phyloP scores from a whole-genome alignment of 495 filamentous ascomycete genomes.

The Letharia columbiana region DNA sequence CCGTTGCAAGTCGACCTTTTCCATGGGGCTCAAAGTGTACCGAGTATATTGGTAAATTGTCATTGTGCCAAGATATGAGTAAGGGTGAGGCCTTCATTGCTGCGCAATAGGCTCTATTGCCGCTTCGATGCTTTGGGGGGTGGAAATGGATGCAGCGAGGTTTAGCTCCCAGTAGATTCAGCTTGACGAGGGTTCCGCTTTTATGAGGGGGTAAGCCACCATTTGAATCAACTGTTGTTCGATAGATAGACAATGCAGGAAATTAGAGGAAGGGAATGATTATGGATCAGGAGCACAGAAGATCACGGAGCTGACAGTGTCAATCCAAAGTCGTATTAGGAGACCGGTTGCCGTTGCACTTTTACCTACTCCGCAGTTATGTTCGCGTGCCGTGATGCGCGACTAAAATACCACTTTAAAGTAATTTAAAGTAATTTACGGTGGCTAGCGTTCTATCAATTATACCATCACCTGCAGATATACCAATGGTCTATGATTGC shows the following conservation, averaged over 20 bases:
- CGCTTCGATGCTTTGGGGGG: not conserved
- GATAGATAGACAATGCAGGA: not conserved
- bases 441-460: not conserved
- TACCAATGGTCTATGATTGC: not conserved
- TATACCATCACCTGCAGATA: not conserved
- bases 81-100: conserved; percentile 86
- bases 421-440: conserved; percentile 1
- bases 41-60: conserved; percentile 89
- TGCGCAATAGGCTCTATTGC: conserved; percentile 10
- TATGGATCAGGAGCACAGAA: not conserved
- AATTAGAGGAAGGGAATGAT: not conserved
- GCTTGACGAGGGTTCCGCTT: not conserved
- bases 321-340: not conserved
- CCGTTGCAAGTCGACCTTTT: conserved; percentile 86
- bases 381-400: conserved; percentile 6
- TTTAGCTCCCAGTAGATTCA: not conserved
- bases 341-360: not conserved
- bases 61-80: conserved; percentile 92
- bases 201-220: conserved; percentile 5
- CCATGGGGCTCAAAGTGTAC: conserved; percentile 92
- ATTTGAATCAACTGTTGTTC: not conserved
- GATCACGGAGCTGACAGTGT: not conserved
- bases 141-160: not conserved
- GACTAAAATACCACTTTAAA: not conserved
- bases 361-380: not conserved